Percentiles rank a stretch among this genome's conserved stretches.
These are phyloP conservation scores for Vaccinium darrowii DNA, from an alignment of 148 eudicot species.

Conservation along the genomic window DNA sequence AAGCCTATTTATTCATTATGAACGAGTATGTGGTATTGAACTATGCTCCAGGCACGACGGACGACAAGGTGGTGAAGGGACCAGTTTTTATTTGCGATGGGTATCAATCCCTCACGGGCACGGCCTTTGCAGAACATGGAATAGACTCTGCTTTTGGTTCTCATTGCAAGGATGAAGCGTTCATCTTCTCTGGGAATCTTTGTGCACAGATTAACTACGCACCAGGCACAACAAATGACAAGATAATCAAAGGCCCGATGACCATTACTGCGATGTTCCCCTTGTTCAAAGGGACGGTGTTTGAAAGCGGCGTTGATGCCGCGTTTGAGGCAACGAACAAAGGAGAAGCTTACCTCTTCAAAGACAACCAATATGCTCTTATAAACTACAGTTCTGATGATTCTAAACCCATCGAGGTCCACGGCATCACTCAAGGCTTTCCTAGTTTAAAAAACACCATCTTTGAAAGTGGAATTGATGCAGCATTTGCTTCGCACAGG, in stretches of 20 bases:
- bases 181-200: conserved; percentile 3
- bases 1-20: conserved; percentile 4
- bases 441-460: not conserved
- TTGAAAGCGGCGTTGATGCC: not conserved
- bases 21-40: not conserved
- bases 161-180: not conserved
- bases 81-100: conserved; percentile 4
- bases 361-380: not conserved
- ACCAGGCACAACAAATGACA: not conserved
- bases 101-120: not conserved
- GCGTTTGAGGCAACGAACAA: not conserved
- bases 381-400: not conserved
- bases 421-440: not conserved
- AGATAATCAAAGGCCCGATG: conserved; percentile 15
- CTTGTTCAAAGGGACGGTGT: conserved; percentile 11
- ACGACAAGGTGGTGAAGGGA: conserved; percentile 5
- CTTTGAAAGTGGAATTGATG: conserved; percentile 2
- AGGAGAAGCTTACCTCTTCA: not conserved
- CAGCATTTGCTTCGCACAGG: not conserved
- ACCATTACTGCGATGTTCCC: conserved; percentile 12
- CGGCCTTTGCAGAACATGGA: conserved; percentile 10
- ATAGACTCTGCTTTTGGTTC: conserved; percentile 6
- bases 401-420: not conserved
- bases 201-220: not conserved
- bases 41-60: conserved; percentile 4